Conservation (phyloP, 768 basidiomycete species). For the Mycena crocata region DNA sequence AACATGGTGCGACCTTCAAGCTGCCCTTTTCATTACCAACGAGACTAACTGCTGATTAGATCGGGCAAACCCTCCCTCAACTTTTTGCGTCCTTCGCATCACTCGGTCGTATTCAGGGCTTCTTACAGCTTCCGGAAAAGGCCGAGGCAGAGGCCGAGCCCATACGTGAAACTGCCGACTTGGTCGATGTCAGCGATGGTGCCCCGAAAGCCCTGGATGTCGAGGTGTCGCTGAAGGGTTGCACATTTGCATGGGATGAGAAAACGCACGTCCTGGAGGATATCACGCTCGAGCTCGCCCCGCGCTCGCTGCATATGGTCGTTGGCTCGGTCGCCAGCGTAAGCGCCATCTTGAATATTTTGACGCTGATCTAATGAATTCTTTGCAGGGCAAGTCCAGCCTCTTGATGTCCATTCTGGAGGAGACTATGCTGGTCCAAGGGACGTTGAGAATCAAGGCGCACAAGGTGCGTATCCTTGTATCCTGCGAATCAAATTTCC, state of each 20-base stretch:
- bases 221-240: conserved; percentile 11
- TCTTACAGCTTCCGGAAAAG: conserved; percentile 28
- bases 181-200: not conserved
- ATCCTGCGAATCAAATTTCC: not conserved
- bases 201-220: not conserved
- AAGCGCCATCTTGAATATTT: not conserved
- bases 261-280: conserved; percentile 14
- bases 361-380: not conserved
- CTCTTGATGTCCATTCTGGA: conserved; percentile 25
- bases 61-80: conserved; percentile 9
- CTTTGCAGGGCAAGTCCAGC: conserved; percentile 21
- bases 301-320: conserved; percentile 19
- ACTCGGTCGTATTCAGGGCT: conserved; percentile 20
- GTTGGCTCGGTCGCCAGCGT: too few relatives aligned
- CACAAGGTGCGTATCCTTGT: not conserved
- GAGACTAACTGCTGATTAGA: conserved; percentile 12
- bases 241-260: conserved; percentile 15
- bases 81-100: conserved; percentile 23
- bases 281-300: conserved; percentile 12
- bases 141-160: not conserved
- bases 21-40: not conserved
- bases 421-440: conserved; percentile 10
- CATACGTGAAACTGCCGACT: not conserved
- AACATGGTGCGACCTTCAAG: not conserved
- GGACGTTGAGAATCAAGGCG: conserved; percentile 1